A percentile compares a stretch with the other conserved stretches of the same genome.
Evolutionary conservation across 768 basidiomycete species (phyloP).

Genomic region (Exsudoporus frostii): DNA sequence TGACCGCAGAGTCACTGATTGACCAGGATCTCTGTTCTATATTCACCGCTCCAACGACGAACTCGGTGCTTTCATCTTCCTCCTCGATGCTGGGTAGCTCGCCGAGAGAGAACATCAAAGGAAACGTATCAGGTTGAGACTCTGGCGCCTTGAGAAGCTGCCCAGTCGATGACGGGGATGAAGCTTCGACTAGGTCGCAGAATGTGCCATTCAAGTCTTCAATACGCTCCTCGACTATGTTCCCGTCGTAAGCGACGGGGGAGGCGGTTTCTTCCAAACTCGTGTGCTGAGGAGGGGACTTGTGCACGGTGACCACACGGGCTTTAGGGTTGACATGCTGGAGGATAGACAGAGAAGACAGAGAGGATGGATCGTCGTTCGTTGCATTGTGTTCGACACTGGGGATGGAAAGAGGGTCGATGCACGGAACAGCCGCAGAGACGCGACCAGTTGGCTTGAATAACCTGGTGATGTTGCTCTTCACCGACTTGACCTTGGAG

Average conservation of each 20-base stretch:
- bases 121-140: neutral
- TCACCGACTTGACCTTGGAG: slow-evolving; percentile 11
- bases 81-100: slow-evolving; percentile 5
- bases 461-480: slow-evolving; percentile 12
- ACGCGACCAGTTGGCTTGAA: slow-evolving; percentile 9
- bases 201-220: neutral
- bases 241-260: neutral
- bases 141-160: neutral
- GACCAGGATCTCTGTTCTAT: neutral
- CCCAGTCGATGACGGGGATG: neutral
- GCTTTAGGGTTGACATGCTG: neutral
- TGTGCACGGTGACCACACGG: neutral
- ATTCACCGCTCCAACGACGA: neutral
- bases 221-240: neutral
- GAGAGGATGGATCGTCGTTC: neutral
- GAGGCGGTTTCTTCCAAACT: neutral
- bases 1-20: neutral
- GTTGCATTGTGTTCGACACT: neutral
- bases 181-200: neutral
- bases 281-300: neutral
- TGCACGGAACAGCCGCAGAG: neutral
- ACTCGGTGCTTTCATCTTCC: neutral
- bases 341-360: neutral
- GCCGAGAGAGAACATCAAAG: neutral
- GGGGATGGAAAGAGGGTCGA: neutral